These are phyloP conservation scores for Uromyces viciae-fabae DNA, from an alignment of 1,284 basidiomycete genomes.

Conservation along the genomic window DNA sequence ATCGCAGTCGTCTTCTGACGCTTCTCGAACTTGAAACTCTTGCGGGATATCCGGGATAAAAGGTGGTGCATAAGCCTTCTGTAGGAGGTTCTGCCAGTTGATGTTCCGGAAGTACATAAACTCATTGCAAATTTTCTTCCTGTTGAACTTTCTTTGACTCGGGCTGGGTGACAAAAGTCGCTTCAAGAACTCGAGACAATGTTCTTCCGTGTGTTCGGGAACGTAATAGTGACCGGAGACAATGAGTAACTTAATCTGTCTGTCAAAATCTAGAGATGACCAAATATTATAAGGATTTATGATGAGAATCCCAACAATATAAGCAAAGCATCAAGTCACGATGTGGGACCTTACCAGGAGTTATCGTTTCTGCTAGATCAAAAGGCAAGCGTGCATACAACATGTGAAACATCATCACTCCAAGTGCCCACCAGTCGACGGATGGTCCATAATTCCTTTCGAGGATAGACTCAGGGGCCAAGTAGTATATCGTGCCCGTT, in stretches of 20 bases:
- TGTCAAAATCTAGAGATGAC: background rate
- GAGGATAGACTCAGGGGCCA: conserved; percentile 25
- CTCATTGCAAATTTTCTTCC: background rate
- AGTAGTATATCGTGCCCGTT: background rate
- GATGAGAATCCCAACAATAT: background rate
- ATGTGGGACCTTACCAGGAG: background rate
- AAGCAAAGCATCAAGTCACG: background rate
- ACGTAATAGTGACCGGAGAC: background rate
- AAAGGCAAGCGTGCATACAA: conserved; percentile 11
- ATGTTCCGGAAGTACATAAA: background rate
- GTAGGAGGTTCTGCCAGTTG: background rate
- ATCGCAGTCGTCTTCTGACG: no score
- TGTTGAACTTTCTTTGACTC: background rate
- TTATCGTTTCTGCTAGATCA: background rate
- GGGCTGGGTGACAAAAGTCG: background rate
- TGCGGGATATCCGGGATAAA: background rate
- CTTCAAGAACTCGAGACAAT: background rate
- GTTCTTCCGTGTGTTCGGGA: background rate
- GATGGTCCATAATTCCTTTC: background rate
- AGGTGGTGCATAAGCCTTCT: background rate
- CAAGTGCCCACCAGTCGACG: conserved; percentile 32
- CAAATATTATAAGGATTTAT: background rate
- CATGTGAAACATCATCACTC: conserved; percentile 11
- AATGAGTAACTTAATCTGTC: background rate
- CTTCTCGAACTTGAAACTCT: background rate